These are phyloP conservation scores for Cupressus sempervirens DNA, from an alignment of 75 land plant species.

Conservation along the genomic window DNA sequence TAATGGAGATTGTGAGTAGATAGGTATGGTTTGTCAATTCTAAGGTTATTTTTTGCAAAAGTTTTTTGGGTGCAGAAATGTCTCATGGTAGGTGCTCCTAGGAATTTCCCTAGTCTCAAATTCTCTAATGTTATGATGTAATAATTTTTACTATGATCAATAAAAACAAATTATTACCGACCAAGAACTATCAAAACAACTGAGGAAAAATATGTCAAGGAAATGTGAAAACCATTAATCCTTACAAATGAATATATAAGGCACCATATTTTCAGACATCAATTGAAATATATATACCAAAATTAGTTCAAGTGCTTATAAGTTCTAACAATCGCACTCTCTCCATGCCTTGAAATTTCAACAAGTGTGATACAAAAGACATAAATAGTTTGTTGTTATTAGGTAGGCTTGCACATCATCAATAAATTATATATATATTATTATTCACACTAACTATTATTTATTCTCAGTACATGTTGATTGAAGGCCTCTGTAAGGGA, in stretches of 20 bases:
- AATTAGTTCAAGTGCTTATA: background rate
- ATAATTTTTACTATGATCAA: no score
- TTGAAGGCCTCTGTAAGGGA: constrained; percentile 82
- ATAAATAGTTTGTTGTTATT: background rate
- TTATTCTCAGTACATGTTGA: constrained; percentile 56
- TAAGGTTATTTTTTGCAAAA: no score
- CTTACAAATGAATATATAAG: background rate
- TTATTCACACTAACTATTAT: background rate
- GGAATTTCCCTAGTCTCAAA: no score
- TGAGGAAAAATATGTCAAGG: background rate
- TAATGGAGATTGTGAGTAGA: no score
- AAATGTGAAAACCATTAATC: background rate
- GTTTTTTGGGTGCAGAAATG: no score
- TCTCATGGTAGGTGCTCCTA: no score
- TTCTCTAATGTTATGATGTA: no score
- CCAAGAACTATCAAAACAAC: background rate
- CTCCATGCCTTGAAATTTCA: background rate
- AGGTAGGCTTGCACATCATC: background rate
- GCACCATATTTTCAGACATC: background rate
- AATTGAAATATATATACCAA: background rate
- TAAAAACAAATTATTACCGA: no score
- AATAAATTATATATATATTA: background rate
- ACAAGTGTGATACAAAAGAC: background rate
- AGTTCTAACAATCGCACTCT: background rate
- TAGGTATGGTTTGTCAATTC: no score